Percentiles rank a stretch among this genome's conserved stretches.
phyloP scores from a whole-genome alignment of 2,329 filamentous ascomycete genomes.

The Monosporascus sp. region DNA sequence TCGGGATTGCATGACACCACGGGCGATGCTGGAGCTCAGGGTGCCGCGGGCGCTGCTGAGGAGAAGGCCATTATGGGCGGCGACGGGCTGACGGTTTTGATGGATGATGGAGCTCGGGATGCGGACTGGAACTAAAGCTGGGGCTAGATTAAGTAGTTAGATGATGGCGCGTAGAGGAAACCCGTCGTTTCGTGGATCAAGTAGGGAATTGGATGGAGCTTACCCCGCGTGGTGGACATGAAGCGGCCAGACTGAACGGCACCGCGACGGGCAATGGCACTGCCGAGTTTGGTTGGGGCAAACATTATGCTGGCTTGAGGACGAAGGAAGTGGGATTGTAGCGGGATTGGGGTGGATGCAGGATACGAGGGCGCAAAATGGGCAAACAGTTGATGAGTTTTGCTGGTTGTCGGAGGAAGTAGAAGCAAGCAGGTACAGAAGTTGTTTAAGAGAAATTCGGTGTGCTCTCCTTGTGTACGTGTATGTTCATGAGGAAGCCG shows the following conservation, averaged over 20 bases:
- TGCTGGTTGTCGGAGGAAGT: neutral
- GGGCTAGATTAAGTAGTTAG: neutral
- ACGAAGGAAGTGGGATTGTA: neutral
- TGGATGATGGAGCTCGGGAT: constrained; percentile 21
- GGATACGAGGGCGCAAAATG: neutral
- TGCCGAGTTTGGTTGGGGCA: constrained; percentile 15
- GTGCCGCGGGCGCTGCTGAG: constrained; percentile 16
- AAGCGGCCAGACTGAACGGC: constrained; percentile 15
- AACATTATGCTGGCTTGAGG: constrained; percentile 11
- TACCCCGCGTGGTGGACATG: constrained; percentile 16
- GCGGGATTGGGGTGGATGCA: neutral
- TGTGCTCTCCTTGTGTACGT: too few species aligned
- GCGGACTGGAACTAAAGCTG: constrained; percentile 10
- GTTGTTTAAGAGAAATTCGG: too few species aligned
- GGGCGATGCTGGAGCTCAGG: constrained; percentile 14
- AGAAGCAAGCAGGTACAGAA: neutral
- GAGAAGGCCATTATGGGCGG: constrained; percentile 13
- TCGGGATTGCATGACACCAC: constrained; percentile 19
- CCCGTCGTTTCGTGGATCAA: constrained; percentile 7
- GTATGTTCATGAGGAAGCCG: too few species aligned
- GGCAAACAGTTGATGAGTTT: neutral
- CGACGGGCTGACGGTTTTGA: constrained; percentile 12
- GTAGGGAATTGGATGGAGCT: constrained; percentile 6
- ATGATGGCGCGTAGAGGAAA: neutral
- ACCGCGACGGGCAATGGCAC: constrained; percentile 16